Evolutionary conservation across 371 early-diverging fungal species (phyloP), one percentile per base, ranked within the genome.

Genomic region (Mucor ambiguus): DNA sequence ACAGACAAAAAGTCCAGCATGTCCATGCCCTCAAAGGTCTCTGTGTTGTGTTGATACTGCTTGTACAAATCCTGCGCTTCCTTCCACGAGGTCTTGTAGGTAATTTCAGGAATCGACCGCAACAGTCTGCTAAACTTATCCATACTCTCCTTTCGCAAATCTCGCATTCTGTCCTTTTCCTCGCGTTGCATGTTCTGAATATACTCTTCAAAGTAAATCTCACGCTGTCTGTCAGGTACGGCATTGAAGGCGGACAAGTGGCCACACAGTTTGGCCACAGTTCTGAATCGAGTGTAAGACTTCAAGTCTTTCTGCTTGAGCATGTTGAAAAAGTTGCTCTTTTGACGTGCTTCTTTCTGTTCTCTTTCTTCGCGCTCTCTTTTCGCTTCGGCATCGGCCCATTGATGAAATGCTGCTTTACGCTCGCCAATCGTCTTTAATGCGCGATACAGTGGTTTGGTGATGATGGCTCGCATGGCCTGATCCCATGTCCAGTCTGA

Each of bases 401-500:
- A 95, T 12, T 80, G 72, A 49, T 91, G 83, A 68, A 96, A 97
- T 0, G 92, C 92, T 9, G 87, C 80, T 68, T 93, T 93, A 46
- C 95, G 86, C 63, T 96, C 95, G 0, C 83, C 71, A 18, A 89
- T 77, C 0, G 97, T 90, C 63, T 92, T 89, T 38, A 98, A 74
- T 2, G 93, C 88, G n/a, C 93, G 82, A 70, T 96, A 97, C 70
- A 90, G 76, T 0, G 95, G 93, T 61, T 95, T 88, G 52, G 86
- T 88, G 57, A 91, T 90, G 14, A 93, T 89, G 5, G 89, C 89
- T 10, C 94, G 88, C 89, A 96, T 91, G 8, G 95, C 90, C 64
- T 93, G 89, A 61, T 96, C 96, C 96, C 97, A 97, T 4, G 90
- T 90, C 95, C 95, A 96, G 37, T 88, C 84, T 16, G 91, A 74